phyloP scores from a whole-genome alignment of 257 asterid species.

The Capsicum pubescens region DNA sequence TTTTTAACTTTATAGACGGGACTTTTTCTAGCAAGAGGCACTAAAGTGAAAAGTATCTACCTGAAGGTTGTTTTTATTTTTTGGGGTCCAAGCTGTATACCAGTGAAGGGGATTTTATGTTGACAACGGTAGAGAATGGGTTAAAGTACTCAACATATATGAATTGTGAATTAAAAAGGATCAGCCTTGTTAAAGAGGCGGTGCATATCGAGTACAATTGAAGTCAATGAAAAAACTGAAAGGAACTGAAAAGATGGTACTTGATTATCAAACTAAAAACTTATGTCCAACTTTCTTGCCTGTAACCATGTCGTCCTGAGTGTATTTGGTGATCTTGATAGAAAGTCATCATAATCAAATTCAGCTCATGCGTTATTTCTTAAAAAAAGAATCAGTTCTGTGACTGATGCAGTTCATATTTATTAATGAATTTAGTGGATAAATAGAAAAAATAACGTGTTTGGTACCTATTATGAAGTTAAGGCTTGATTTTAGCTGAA shows the following conservation, averaged over 20 bases:
- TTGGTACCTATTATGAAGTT: constrained; percentile 1
- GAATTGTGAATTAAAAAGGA: neutral
- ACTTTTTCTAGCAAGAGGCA: constrained; percentile 10
- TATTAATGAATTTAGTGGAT: neutral
- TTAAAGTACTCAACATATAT: constrained; percentile 5
- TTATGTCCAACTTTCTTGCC: constrained; percentile 18
- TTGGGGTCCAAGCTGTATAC: neutral
- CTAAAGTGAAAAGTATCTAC: neutral
- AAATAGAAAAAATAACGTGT: neutral
- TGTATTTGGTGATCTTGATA: neutral
- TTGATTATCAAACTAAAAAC: constrained; percentile 7
- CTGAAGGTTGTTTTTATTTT: constrained; percentile 17
- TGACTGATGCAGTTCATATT: constrained; percentile 1
- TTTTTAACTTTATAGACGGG: neutral
- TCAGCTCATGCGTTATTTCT: neutral
- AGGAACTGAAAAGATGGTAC: neutral
- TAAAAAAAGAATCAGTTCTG: neutral
- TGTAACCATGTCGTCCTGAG: neutral
- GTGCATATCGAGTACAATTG: neutral
- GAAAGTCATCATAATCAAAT: constrained; percentile 11
- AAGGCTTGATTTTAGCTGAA: neutral
- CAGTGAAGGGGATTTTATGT: neutral
- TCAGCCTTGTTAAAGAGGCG: neutral
- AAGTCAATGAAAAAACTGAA: neutral
- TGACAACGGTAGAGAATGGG: neutral